Evolutionary conservation across 2,329 filamentous ascomycete genomes (phyloP), one percentile per base, ranked within the genome.

Genomic region (Hypoxylon sp.): DNA sequence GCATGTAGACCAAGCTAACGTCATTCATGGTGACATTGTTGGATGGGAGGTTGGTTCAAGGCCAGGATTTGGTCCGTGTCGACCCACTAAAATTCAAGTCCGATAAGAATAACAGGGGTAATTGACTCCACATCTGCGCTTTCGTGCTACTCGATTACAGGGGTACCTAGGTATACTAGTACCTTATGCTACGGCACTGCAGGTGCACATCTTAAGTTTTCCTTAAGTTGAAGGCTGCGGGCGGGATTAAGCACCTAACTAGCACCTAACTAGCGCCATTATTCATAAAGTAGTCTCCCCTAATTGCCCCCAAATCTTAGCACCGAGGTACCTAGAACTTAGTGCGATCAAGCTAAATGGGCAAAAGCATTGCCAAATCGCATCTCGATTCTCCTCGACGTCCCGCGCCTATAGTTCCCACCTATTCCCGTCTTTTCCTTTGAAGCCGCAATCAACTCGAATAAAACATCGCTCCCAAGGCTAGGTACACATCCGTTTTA

Each of bases 281-380:
- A 59, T 28, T 30, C 32, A 51, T 19, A 63, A n/a, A 43, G 46
- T 21, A 63, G 53, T 38, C 41, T 46, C 56, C 53, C 55, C 64
- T 60, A 59, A 45, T 28, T 45, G 56, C 51, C 56, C 57, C 55
- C 55, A 63, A 61, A 13, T 55, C 57, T 59, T 64, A 69, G 67
- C 57, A 61, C 45, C 32, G 36, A 65, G 21, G 51, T 49, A 43
- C 53, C 34, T 45, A 51, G 36, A 66, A 58, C 21, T 38, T 43
- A 45, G 30, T 53, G 36, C 52, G 36, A 25, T 43, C 21, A 41
- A 48, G 45, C 28, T 38, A 51, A 17, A 56, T 34, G 38, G 17
- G 45, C 49, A 52, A 34, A 64, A 61, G 63, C 67, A 70, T 70
- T 65, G 64, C 58, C 67, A 67, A 70, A 70, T 70, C 64, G 67